Evolutionary conservation across 768 basidiomycete genomes (phyloP).

Genomic region (Mycena rebaudengoi): DNA sequence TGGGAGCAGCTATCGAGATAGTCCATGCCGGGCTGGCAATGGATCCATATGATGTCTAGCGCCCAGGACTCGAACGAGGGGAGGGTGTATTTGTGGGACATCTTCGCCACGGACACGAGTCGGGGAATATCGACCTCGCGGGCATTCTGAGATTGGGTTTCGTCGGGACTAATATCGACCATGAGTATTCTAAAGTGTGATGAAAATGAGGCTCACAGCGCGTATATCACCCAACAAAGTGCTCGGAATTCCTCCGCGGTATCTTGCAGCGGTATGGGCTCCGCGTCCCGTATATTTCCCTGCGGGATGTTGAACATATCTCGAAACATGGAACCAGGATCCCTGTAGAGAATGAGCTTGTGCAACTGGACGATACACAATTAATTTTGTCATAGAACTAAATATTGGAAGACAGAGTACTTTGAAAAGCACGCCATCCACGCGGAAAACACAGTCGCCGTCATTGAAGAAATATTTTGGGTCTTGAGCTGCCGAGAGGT

Average conservation of each 20-base stretch:
- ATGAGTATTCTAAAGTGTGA: background rate
- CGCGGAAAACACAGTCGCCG: slow-evolving; percentile 17
- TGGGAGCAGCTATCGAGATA: background rate
- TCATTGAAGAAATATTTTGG: slow-evolving; percentile 5
- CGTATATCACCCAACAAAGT: slow-evolving; percentile 10
- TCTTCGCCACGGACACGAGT: background rate
- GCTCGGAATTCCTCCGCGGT: background rate
- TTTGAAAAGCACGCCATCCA: slow-evolving; percentile 5
- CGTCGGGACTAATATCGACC: background rate
- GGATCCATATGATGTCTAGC: background rate
- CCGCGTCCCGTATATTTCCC: background rate
- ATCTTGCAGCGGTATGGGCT: background rate
- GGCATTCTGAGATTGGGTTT: background rate
- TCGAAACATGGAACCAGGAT: slow-evolving; percentile 8
- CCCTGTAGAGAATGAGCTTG: slow-evolving; percentile 6
- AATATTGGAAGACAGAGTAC: too few species aligned
- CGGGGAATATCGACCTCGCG: background rate
- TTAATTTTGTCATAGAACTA: too few species aligned
- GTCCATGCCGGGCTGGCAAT: background rate
- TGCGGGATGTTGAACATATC: slow-evolving; percentile 10
- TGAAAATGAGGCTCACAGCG: background rate
- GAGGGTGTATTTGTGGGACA: slow-evolving; percentile 16
- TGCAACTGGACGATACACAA: slow-evolving; percentile 18
- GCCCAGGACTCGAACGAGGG: slow-evolving; percentile 11
- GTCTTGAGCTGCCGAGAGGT: background rate